Percentiles rank a stretch among this genome's conserved stretches.
phyloP scores from a whole-genome alignment of 2,329 filamentous ascomycete species.

The Diaporthe helianthi region DNA sequence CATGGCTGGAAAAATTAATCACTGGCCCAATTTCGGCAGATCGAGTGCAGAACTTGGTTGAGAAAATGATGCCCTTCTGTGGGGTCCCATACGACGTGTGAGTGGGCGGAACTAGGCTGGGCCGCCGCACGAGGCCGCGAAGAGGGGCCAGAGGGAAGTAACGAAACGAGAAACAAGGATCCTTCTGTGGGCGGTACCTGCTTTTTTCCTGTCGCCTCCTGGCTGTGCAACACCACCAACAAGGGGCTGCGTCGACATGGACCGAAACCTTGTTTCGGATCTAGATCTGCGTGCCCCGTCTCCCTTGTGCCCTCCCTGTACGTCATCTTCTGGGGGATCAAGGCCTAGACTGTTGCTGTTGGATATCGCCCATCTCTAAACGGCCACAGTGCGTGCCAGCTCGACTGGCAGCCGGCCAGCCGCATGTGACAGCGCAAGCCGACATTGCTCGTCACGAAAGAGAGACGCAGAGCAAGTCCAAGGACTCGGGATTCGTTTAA shows the following conservation, averaged over 20 bases:
- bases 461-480: background rate
- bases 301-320: background rate
- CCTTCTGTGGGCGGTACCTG: background rate
- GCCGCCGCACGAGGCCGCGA: background rate
- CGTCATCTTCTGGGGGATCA: conserved; percentile 6
- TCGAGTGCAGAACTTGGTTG: too few relatives aligned
- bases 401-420: background rate
- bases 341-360: conserved; percentile 1
- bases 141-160: background rate
- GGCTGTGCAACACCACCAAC: background rate
- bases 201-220: background rate
- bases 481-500: background rate
- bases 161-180: background rate
- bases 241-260: background rate
- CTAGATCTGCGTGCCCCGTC: background rate
- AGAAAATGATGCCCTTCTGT: too few relatives aligned
- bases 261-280: conserved; percentile 17
- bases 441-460: background rate
- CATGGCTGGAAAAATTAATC: too few relatives aligned
- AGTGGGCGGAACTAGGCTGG: conserved; percentile 3
- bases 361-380: background rate
- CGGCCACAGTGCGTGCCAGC: background rate
- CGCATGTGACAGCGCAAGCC: too few relatives aligned
- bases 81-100: background rate
- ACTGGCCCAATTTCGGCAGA: background rate